These are phyloP conservation scores for Cryptosporidium ryanae DNA, from an alignment of 169 alveolate genomes.

Conservation along the genomic window DNA sequence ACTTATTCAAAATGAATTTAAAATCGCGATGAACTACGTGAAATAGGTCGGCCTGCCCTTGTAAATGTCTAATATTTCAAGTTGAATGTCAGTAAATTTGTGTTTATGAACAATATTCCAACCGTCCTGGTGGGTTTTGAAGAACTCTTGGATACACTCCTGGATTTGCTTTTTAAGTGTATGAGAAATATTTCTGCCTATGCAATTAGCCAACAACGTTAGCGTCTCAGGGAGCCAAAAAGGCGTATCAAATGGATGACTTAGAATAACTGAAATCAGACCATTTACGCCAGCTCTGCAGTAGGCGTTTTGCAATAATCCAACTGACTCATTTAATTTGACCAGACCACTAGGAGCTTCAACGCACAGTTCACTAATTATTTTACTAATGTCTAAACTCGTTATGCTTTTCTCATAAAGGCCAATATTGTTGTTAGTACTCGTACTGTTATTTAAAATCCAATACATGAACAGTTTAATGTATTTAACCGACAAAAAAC, in stretches of 20 bases:
- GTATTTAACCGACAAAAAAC: neutral
- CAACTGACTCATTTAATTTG: neutral
- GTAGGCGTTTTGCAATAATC: neutral
- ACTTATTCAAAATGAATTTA: neutral
- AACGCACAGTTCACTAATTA: too few species aligned
- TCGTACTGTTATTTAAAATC: neutral
- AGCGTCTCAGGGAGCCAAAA: constrained; percentile 84
- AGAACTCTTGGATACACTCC: constrained; percentile 83
- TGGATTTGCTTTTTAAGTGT: constrained; percentile 80
- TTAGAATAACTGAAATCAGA: constrained; percentile 27
- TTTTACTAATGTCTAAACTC: neutral
- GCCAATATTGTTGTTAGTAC: neutral
- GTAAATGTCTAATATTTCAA: constrained; percentile 82
- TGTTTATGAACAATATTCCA: constrained; percentile 81
- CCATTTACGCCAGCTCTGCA: constrained; percentile 44
- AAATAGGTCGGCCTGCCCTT: constrained; percentile 84
- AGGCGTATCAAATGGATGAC: constrained; percentile 82
- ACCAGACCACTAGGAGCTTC: neutral
- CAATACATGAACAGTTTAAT: constrained; percentile 28
- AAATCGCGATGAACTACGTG: constrained; percentile 48
- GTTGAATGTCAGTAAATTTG: constrained; percentile 80
- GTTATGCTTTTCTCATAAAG: neutral
- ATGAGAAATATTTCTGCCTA: constrained; percentile 51
- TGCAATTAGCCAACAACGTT: constrained; percentile 79
- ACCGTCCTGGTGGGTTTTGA: constrained; percentile 84